Base-by-base conservation (phyloP, 192 early-diverging fungal genomes). In the Backusella westeae region DNA sequence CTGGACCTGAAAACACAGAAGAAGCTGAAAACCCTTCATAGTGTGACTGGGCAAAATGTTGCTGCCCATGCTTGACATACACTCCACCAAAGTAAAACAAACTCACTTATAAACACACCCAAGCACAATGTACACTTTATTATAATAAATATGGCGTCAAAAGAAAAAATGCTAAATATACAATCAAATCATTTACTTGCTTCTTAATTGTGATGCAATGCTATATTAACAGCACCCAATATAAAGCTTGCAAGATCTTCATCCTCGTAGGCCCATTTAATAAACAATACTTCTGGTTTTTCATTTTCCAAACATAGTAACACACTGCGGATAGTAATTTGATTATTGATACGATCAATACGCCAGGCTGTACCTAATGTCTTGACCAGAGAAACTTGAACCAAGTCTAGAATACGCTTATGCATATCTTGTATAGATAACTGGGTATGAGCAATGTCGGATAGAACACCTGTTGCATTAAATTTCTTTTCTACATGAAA, bases 181-280 rank as follows among this genome's bases (percentile, higher is more conserved):
- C n/a, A 59, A 21, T 23, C 8, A 9, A 32, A 56, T 8, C n/a
- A 10, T 56, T 10, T 9, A 56, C 23, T 56, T 56, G n/a, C 9
- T 63, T 29, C 12, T 63, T 63, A 23, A 63, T 23, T 29, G 3
- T 63, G 56, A 23, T 65, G 53, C 32, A 78, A 67, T 6, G 63
- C 66, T 12, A 74, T 68, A 38, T 90, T 88, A 12, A 93, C 79
- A 29, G 87, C 77, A 12, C 86, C 84, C 23, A 93, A 77, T 17
- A 88, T 77, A n/a, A 83, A 76, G 7, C 87, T 89, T 0, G 92
- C 92, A 34, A 93, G 81, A 66, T 88, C 89, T 38, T 93, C 90
- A 68, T 93, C 92, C 26, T 85, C 81, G 79, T 87, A 92, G 19
- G 89, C 80, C 92, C 92, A 93, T 17, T 86, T 83, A 35, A 93